These are phyloP conservation scores for Fusarium sp. DNA, from an alignment of 2,329 filamentous ascomycete genomes.

Conservation along the genomic window DNA sequence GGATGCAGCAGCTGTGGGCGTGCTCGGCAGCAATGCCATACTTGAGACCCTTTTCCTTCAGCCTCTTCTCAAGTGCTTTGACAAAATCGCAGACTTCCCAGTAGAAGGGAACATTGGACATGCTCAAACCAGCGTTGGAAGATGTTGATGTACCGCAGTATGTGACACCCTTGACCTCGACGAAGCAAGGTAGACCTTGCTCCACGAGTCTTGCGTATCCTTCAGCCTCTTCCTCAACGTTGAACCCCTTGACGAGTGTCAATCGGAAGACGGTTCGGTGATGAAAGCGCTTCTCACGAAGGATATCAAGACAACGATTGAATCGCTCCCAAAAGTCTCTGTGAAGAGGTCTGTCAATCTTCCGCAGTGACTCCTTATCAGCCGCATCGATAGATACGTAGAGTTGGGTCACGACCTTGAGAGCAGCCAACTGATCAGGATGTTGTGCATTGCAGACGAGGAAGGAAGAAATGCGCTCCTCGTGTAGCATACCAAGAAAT, in stretches of 20 bases:
- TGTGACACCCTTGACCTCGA: conserved; percentile 96
- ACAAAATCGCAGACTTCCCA: conserved; percentile 90
- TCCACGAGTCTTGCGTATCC: conserved; percentile 93
- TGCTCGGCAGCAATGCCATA: conserved; percentile 97
- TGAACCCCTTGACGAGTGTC: conserved; percentile 97
- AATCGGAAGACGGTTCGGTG: conserved; percentile 95
- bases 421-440: conserved; percentile 85
- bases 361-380: conserved; percentile 86
- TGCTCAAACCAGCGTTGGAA: conserved; percentile 87
- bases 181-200: conserved; percentile 87
- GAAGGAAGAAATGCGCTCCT: conserved; percentile 90
- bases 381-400: conserved; percentile 97
- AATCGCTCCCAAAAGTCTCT: conserved; percentile 99
- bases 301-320: conserved; percentile 88
- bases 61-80: conserved; percentile 75
- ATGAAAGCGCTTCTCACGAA: conserved; percentile 83
- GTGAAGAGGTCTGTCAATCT: conserved; percentile 92
- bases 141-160: conserved; percentile 94
- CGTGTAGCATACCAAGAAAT: conserved; percentile 85
- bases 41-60: conserved; percentile 76
- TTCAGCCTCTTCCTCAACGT: conserved; percentile 91
- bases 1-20: conserved; percentile 91
- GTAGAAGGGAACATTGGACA: conserved; percentile 98
- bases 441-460: conserved; percentile 98
- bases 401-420: conserved; percentile 91